Percentiles rank a stretch among this genome's conserved stretches.
Conservation (phyloP, 768 basidiomycete species). For the Trametes maxima region DNA sequence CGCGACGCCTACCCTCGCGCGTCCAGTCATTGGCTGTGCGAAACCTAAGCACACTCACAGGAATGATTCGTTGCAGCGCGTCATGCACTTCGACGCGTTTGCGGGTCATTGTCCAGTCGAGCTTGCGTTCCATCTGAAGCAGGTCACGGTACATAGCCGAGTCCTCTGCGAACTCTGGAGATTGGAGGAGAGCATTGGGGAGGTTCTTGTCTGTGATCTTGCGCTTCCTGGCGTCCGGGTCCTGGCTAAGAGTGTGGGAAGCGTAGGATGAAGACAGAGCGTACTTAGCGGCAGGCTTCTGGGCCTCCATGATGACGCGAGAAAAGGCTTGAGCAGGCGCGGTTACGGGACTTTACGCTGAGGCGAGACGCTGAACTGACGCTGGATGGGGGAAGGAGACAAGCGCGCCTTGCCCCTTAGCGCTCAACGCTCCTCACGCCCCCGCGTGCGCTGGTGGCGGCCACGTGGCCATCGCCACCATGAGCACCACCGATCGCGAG, state of each 20-base stretch:
- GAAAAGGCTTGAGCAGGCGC: conserved; percentile 6
- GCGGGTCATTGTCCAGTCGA: conserved; percentile 94
- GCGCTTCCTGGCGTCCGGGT: conserved; percentile 54
- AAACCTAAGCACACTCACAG: conserved; percentile 46
- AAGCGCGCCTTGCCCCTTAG: background rate
- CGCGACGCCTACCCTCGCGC: conserved; percentile 63
- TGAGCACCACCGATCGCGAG: too few species aligned
- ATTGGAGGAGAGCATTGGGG: conserved; percentile 73
- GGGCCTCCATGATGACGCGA: conserved; percentile 24
- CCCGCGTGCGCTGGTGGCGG: too few species aligned
- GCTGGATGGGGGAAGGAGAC: conserved; percentile 11
- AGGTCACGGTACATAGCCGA: conserved; percentile 86
- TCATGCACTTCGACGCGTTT: conserved; percentile 92
- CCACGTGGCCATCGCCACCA: too few species aligned
- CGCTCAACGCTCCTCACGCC: background rate
- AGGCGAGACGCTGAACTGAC: conserved; percentile 12
- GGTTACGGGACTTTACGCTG: conserved; percentile 12
- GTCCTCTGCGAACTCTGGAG: conserved; percentile 77
- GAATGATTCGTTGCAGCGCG: conserved; percentile 71
- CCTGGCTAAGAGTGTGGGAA: conserved; percentile 11
- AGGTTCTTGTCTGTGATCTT: conserved; percentile 81
- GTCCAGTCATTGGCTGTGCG: background rate
- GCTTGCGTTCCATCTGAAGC: conserved; percentile 83
- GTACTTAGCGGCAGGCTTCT: conserved; percentile 29
- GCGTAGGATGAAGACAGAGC: conserved; percentile 18